Percentiles rank a stretch among this genome's conserved stretches.
Evolutionary conservation across 2,329 filamentous ascomycete genomes (phyloP).

Genomic region (Mariannaea elegans): DNA sequence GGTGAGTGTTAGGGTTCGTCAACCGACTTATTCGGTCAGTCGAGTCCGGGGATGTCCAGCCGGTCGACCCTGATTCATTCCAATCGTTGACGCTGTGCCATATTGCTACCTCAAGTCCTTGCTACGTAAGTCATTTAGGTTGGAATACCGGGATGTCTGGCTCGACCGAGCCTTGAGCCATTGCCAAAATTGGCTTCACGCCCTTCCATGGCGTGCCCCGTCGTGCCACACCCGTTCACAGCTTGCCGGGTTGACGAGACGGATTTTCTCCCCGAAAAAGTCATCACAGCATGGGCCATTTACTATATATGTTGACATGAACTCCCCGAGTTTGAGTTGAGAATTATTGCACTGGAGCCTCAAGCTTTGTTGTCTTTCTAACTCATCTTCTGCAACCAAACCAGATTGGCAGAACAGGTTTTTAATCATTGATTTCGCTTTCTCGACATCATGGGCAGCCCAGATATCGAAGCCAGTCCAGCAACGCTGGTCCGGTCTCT

Average conservation of each 20-base stretch:
- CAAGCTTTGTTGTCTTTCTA: neutral
- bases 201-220: conserved; percentile 38
- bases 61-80: neutral
- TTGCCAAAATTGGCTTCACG: conserved; percentile 32
- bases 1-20: neutral
- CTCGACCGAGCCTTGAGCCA: conserved; percentile 4
- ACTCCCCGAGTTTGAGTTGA: conserved; percentile 19
- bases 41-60: conserved; percentile 9
- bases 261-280: conserved; percentile 33
- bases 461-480: conserved; percentile 42
- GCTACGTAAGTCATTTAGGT: conserved; percentile 10
- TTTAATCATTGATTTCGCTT: neutral
- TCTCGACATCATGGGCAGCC: conserved; percentile 31
- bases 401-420: neutral
- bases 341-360: conserved; percentile 12
- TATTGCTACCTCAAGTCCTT: neutral
- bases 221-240: conserved; percentile 31
- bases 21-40: neutral
- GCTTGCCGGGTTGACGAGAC: conserved; percentile 19
- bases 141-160: conserved; percentile 9
- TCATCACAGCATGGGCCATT: conserved; percentile 6
- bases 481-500: conserved; percentile 34
- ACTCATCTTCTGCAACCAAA: too few species aligned
- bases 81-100: neutral
- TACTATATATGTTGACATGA: conserved; percentile 36